Evolutionary conservation across 768 basidiomycete species (phyloP), one percentile per base, ranked within the genome.

Genomic region (Roridomyces roridus): DNA sequence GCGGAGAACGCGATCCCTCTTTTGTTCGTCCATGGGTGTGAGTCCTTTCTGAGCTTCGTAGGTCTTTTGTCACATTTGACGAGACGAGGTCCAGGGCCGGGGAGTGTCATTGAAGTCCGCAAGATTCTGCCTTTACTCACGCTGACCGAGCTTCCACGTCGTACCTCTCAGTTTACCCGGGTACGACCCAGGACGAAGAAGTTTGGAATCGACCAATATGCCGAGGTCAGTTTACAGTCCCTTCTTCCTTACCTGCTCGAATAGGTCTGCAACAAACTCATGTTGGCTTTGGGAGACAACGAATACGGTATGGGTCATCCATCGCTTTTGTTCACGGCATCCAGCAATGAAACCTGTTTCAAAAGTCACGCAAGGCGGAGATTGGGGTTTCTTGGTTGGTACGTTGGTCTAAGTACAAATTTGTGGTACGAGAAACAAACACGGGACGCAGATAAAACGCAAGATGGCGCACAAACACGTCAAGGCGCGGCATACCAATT

Each of bases 401-500:
- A 2, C 6, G 5, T 42, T 34, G 23, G 10, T 64, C 65, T 3
- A 65, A 69, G 15, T 34, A 34, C 7, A 15, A 34, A 10, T 34
- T 34, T 8, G 11, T n/a, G n/a, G n/a, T n/a, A n/a, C n/a, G n/a
- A n/a, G n/a, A 34, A 34, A 34, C 31, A 11, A 8, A 34, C 11
- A 10, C 15, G 28, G 68, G 65, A 1, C 67, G 68, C 14, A 79
- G 79, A 68, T 81, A 9, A 73, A 74, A 3, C 65, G 62, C 2
- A 61, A 57, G 25, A 70, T 77, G 45, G 78, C 73, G 1, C 23
- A 24, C 37, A 74, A 72, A 26, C 64, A 78, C 34, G 62, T 64
- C 66, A 82, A 80, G 58, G 81, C 79, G 0, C 80, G 74, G 72
- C 81, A 82, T 60, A 75, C 77, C 5, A 82, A 80, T 52, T 55